phyloP scores from a whole-genome alignment of 108 stramenopile species.

The Parietichytrium sp. region DNA sequence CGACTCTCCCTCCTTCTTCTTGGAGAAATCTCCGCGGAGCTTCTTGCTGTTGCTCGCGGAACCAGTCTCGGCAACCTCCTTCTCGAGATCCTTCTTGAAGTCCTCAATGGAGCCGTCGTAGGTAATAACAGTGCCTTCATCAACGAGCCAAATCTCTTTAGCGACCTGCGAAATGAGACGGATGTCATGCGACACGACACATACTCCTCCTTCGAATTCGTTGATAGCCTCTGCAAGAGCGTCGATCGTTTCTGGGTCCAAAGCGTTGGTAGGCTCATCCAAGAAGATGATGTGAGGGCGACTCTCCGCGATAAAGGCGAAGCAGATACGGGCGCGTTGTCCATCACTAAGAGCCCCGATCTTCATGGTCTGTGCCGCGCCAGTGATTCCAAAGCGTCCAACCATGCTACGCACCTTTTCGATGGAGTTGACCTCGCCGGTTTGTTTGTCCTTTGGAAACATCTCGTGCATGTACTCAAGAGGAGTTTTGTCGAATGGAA shows the following conservation, averaged over 20 bases:
- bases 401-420: conserved; percentile 77
- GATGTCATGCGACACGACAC: conserved; percentile 98
- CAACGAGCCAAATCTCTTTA: conserved; percentile 93
- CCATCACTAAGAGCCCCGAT: conserved; percentile 81
- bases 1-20: not conserved
- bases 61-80: conserved; percentile 56
- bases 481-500: conserved; percentile 89
- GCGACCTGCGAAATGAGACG: conserved; percentile 94
- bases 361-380: conserved; percentile 57
- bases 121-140: conserved; percentile 77
- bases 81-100: conserved; percentile 84
- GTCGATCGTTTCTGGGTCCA: conserved; percentile 97
- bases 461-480: conserved; percentile 83
- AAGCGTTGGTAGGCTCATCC: conserved; percentile 90
- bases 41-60: not conserved
- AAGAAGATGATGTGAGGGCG: conserved; percentile 92
- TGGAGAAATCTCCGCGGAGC: conserved; percentile 9
- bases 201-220: conserved; percentile 93
- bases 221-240: conserved; percentile 90
- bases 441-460: conserved; percentile 70
- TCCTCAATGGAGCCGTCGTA: conserved; percentile 89
- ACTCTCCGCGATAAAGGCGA: conserved; percentile 92
- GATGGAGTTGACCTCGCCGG: conserved; percentile 49
- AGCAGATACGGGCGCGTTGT: conserved; percentile 93
- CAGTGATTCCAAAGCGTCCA: conserved; percentile 92